A percentile compares a stretch with the other conserved stretches of the same genome.
Evolutionary conservation across 352 stramenopile species (phyloP).

Genomic region (Aphanomyces cochlioides): DNA sequence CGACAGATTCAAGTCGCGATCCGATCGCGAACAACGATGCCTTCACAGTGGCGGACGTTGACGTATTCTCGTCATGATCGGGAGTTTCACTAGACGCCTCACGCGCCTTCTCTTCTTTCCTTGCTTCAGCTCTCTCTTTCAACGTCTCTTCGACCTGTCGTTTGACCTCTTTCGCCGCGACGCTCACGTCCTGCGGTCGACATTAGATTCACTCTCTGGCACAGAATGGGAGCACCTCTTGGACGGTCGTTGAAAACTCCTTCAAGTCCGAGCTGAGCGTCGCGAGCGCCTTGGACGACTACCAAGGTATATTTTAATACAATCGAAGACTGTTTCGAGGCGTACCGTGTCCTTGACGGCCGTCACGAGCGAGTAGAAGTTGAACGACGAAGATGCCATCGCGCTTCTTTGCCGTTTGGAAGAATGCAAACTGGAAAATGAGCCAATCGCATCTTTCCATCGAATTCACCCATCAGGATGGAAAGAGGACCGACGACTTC

Average conservation of each 20-base stretch:
- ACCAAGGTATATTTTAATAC: not conserved
- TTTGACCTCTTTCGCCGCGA: slow-evolving; percentile 48
- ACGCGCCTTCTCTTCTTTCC: slow-evolving; percentile 28
- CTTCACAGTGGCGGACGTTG: slow-evolving; percentile 23
- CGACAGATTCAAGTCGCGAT: slow-evolving; percentile 50
- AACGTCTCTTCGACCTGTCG: too few species aligned
- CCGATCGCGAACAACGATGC: slow-evolving; percentile 60
- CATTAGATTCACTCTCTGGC: not conserved
- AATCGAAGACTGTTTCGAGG: not conserved
- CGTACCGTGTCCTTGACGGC: slow-evolving; percentile 43
- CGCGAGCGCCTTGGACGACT: slow-evolving; percentile 66
- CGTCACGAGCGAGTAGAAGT: slow-evolving; percentile 44
- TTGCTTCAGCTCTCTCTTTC: slow-evolving; percentile 50
- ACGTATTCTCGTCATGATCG: not conserved
- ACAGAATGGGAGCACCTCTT: slow-evolving; percentile 38
- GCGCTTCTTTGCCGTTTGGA: not conserved
- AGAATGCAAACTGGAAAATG: too few species aligned
- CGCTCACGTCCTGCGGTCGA: slow-evolving; percentile 43
- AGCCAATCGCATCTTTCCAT: too few species aligned
- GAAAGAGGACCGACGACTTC: too few species aligned
- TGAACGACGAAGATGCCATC: slow-evolving; percentile 35
- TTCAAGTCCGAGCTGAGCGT: slow-evolving; percentile 70
- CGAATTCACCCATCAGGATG: too few species aligned
- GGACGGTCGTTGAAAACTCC: slow-evolving; percentile 64
- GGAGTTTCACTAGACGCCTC: not conserved